Base-by-base conservation (phyloP, 164 flowering plant genomes). In the Akebia trifoliata region DNA sequence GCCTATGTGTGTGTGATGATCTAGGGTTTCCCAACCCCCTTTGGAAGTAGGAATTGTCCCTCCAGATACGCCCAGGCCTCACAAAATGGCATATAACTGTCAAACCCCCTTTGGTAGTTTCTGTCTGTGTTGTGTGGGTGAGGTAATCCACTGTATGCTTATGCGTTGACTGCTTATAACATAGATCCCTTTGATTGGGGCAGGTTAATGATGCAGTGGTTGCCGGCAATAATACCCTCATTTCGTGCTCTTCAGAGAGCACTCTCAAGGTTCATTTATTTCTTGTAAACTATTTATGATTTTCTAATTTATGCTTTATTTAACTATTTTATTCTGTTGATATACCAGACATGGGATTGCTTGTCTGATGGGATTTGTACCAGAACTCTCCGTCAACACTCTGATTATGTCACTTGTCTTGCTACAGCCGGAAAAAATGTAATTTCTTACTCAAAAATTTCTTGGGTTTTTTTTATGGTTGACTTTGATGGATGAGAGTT, bases 401-500 rank as follows among this genome's bases (percentile, higher is more conserved):
- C 97, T 39, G 99, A 93, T 64, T 93, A 93, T 72, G 99, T 93
- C 50, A 87, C 95, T 50, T 90, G 97, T 72, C 90, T 93, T 50
- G 95, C 97, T 46, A 72, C 86, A 37, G 87, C 97, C 21, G 83
- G 58, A 56, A 83, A 86, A 75, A 83, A 93, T 82, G 99, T 93
- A 87, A 84, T 69, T 57, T 78, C 65, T 60, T 46, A 67, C 57
- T 64, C 67, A 53, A 59, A 28, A 25, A 38, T 50, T 56, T 43
- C 1, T 50, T 37, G 55, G 46, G 30, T 52, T 37, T 42, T 40
- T 17, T 26, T 8, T 34, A 38, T 26, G 12, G 37, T 66, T 20
- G 30, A 36, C 57, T 64, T 56, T 14, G 34, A 15, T 45, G 5
- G 25, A 35, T 4, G 46, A 39, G 22, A 12, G 14, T 1, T 52